Evolutionary conservation across 495 filamentous ascomycete species (phyloP).

Genomic region (Neurospora discreta): DNA sequence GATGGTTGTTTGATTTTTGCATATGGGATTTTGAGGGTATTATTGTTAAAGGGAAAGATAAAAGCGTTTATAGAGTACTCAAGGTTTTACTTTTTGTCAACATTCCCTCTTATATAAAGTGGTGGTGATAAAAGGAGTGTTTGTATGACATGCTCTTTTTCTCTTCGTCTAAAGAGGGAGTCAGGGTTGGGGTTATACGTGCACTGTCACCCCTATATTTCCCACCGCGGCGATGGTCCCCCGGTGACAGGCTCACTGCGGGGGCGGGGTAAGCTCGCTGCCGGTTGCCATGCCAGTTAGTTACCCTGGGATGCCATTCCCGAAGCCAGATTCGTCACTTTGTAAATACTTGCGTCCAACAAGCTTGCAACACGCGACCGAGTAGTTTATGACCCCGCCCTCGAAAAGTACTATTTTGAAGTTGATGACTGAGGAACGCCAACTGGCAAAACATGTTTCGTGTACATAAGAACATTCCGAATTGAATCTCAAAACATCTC

Average conservation of each 20-base stretch:
- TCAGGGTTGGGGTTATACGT: too few relatives aligned
- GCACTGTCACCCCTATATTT: too few relatives aligned
- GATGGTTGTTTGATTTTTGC: background rate
- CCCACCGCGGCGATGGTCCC: too few relatives aligned
- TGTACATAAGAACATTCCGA: background rate
- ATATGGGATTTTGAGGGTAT: background rate
- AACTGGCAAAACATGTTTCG: background rate
- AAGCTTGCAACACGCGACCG: background rate
- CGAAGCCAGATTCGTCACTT: background rate
- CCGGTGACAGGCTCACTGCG: background rate
- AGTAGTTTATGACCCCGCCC: background rate
- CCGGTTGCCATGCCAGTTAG: background rate
- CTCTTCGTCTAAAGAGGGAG: too few relatives aligned
- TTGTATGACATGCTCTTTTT: background rate
- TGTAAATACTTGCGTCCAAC: background rate
- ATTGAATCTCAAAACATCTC: background rate
- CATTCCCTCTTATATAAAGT: background rate
- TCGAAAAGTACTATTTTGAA: background rate
- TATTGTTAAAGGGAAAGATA: background rate
- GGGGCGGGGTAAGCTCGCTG: background rate
- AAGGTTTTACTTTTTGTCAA: background rate
- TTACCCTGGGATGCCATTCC: background rate
- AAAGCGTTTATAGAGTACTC: background rate
- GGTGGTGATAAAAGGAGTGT: background rate
- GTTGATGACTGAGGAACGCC: background rate